Evolutionary conservation across 352 stramenopile genomes (phyloP).

Genomic region (Ochromonadaceae sp.): DNA sequence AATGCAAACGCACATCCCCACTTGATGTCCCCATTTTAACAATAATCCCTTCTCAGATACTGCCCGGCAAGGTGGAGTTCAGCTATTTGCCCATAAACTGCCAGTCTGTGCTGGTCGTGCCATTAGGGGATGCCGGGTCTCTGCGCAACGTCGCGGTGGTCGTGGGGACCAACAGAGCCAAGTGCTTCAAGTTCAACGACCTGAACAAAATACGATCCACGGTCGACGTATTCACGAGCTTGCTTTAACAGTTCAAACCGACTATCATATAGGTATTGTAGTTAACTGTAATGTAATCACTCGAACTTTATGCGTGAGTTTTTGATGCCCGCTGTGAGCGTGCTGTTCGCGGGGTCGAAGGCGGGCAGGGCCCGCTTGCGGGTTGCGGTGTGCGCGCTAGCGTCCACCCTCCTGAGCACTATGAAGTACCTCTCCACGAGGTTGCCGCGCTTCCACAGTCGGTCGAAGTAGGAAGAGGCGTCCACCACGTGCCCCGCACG

Average conservation of each 20-base stretch:
- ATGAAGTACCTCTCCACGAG: background rate
- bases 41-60: background rate
- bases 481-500: background rate
- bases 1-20: no score
- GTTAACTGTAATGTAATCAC: no score
- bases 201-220: background rate
- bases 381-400: no score
- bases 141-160: background rate
- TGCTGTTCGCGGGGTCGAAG: no score
- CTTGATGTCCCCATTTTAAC: no score
- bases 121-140: background rate
- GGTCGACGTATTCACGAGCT: no score
- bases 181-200: background rate
- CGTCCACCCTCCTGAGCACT: background rate
- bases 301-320: no score
- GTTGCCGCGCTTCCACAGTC: background rate
- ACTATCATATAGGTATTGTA: no score
- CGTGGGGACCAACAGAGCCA: background rate
- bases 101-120: background rate
- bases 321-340: no score
- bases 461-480: slow-evolving; percentile 12
- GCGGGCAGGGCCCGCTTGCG: no score
- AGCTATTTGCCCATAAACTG: background rate
- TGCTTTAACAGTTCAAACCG: no score
- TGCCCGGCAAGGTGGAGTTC: background rate